phyloP scores from a whole-genome alignment of 805 yeast species.

The Brettanomyces bruxellensis region DNA sequence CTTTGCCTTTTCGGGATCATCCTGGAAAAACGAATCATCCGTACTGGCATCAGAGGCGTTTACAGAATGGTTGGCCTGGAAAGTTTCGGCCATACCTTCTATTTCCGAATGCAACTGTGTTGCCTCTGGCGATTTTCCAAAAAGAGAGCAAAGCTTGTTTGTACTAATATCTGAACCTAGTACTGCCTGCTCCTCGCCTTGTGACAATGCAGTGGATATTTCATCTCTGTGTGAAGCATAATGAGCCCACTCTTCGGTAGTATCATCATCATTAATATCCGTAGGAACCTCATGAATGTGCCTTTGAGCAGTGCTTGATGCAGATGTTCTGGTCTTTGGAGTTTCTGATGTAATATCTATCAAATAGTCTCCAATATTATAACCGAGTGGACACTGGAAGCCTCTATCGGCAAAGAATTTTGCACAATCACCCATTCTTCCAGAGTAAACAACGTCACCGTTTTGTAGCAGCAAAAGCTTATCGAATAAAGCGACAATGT shows the following conservation, averaged over 20 bases:
- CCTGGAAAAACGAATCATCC: constrained; percentile 19
- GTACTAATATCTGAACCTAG: constrained; percentile 1
- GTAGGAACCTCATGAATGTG: constrained; percentile 16
- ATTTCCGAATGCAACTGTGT: constrained; percentile 34
- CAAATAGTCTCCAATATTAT: constrained; percentile 87
- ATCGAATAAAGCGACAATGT: constrained; percentile 87
- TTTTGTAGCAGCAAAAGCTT: constrained; percentile 70
- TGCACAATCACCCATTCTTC: constrained; percentile 65
- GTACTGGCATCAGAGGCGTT: constrained; percentile 5
- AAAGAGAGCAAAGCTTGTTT: constrained; percentile 11
- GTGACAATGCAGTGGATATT: constrained; percentile 25
- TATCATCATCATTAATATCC: constrained; percentile 31
- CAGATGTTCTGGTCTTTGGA: too few relatives aligned
- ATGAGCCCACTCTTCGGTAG: constrained; percentile 81
- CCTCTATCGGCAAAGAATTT: constrained; percentile 73
- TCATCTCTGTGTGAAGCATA: constrained; percentile 76
- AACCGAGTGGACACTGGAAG: constrained; percentile 77
- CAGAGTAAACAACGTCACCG: constrained; percentile 83
- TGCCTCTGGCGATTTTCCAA: constrained; percentile 27
- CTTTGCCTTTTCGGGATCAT: constrained; percentile 27
- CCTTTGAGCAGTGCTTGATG: constrained; percentile 11
- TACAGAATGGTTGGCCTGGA: not conserved
- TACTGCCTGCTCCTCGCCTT: not conserved
- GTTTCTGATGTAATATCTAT: constrained; percentile 72
- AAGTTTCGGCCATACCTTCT: constrained; percentile 11